Base-by-base conservation (phyloP, 2,329 filamentous ascomycete genomes). In the Hypomyces perniciosus region DNA sequence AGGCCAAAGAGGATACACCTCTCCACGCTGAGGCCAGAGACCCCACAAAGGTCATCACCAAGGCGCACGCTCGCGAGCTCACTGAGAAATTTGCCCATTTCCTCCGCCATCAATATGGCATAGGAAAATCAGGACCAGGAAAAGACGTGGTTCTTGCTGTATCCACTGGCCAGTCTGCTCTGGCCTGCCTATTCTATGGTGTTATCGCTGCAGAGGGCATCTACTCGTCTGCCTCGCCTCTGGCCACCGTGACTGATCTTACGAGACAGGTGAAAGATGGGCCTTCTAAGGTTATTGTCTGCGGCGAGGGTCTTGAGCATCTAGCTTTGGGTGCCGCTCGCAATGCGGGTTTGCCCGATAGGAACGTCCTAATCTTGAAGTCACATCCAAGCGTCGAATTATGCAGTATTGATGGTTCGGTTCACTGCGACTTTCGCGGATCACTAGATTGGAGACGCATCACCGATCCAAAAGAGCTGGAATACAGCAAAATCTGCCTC, bases 201-300 rank as follows among this genome's bases (percentile, higher is more conserved):
- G 73, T 81, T 47, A 69, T 84, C 42, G 80, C 77, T 4, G 79
- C 80, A 2, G 80, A 76, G 1, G 81, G 79, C 13, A 72, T 84
- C 28, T 84, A 80, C 57, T 79, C 77, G 6, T 75, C 78, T 5
- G 78, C 78, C 0, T 77, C 72, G 43, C 69, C 77, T 0, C 69
- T 72, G 0, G 74, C 71, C 5, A 80, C 79, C 0, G 66, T 72
- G 0, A 58, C 66, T 2, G 81, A 84, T 28, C 62, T 84, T 7
- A 71, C 72, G 3, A 69, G 75, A 34, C 71, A 76, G 58, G 58
- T 74, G 30, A 56, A 56, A 1, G 67, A 74, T 41, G 70, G 71
- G 0, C 62, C 62, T 1, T 66, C 65, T 8, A 68, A 63, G 31
- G 50, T 75, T 7, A 56, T 77, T 12, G 56, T 75, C 46, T 77